A percentile compares a stretch with the other conserved stretches of the same genome.
phyloP scores from a whole-genome alignment of 352 stramenopile genomes.

The Phytopythium helicoides region DNA sequence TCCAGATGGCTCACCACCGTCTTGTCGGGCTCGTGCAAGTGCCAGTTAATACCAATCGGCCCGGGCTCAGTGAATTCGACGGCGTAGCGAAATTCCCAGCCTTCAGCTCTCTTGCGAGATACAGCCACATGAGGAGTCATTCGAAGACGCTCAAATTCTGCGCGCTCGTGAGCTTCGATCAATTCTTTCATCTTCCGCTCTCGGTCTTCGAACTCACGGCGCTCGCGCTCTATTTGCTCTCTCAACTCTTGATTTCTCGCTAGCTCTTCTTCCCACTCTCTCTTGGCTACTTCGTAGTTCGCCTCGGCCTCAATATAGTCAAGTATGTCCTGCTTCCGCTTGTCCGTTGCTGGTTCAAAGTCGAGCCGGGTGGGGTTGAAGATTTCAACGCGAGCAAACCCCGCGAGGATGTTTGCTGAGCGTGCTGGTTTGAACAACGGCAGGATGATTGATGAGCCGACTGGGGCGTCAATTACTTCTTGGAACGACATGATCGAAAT shows the following conservation, averaged over 20 bases:
- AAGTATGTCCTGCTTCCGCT: slow-evolving; percentile 28
- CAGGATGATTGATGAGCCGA: slow-evolving; percentile 39
- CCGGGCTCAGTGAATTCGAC: slow-evolving; percentile 50
- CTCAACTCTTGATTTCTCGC: slow-evolving; percentile 27
- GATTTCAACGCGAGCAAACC: slow-evolving; percentile 65
- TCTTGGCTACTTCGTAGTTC: slow-evolving; percentile 17
- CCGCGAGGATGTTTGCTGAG: slow-evolving; percentile 38
- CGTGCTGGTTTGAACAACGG: slow-evolving; percentile 41
- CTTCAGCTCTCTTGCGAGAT: slow-evolving; percentile 31
- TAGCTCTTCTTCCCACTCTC: slow-evolving; percentile 29
- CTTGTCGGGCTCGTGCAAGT: slow-evolving; percentile 44
- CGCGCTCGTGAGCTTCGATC: slow-evolving; percentile 30
- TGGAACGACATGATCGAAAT: slow-evolving; percentile 43
- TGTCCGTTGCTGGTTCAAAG: slow-evolving; percentile 37
- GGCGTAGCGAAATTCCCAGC: slow-evolving; percentile 65
- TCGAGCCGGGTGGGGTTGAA: slow-evolving; percentile 41
- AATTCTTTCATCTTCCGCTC: slow-evolving; percentile 26
- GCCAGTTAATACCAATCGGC: slow-evolving; percentile 71
- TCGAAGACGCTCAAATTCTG: slow-evolving; percentile 44
- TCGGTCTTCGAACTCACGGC: slow-evolving; percentile 26
- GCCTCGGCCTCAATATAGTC: slow-evolving; percentile 29
- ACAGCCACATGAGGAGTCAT: slow-evolving; percentile 53
- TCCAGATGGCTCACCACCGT: slow-evolving; percentile 64
- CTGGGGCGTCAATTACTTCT: slow-evolving; percentile 36
- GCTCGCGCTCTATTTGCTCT: slow-evolving; percentile 35